Evolutionary conservation across 2,329 filamentous ascomycete genomes (phyloP), one percentile per base, ranked within the genome.

Genomic region (Cyphellophora europaea): DNA sequence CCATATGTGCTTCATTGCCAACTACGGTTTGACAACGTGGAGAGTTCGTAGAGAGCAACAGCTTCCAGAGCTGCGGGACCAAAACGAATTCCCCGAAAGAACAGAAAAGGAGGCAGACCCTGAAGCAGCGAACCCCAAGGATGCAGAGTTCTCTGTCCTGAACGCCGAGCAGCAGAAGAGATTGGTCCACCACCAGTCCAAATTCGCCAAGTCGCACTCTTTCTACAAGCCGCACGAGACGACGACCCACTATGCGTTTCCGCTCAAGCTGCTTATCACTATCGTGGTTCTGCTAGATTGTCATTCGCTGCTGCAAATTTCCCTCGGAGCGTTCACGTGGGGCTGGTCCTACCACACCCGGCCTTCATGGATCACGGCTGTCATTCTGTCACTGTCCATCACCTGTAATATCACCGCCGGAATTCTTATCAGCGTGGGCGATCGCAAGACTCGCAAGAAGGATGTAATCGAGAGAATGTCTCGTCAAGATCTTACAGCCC

Each of bases 141-240:
- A 49, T 8, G 25, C 33, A 5, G 46, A 50, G 19, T 50, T 43
- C 23, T 43, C 43, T 6, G 49, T 52, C 12, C 41, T 52, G 14
- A 48, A 25, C 3, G 58, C 57, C 5, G 58, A 71, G 40, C 81
- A 91, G 54, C 80, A 87, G 51, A 68, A 69, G 40, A 74, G 71
- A 32, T 69, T 93, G 6, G 69, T 78, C 33, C 79, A 91, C 53
- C 85, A 93, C 51, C 81, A 88, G 52, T 71, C 67, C 47, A 89
- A 88, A 51, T 82, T 91, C 51, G 71, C 80, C 52, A 85, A 81
- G 48, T 86, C 80, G 0, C 85, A 93, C 55, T 87, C 82, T 5
- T 93, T 89, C 57, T 93, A 93, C 66, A 88, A 88, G 50, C 84
- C 85, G 0, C 81, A 93, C 56, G 85, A 93, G 58, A 93, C 85